Percentiles rank a stretch among this genome's conserved stretches.
phyloP scores from a whole-genome alignment of 345 rosid genomes.

The Populus ilicifolia region DNA sequence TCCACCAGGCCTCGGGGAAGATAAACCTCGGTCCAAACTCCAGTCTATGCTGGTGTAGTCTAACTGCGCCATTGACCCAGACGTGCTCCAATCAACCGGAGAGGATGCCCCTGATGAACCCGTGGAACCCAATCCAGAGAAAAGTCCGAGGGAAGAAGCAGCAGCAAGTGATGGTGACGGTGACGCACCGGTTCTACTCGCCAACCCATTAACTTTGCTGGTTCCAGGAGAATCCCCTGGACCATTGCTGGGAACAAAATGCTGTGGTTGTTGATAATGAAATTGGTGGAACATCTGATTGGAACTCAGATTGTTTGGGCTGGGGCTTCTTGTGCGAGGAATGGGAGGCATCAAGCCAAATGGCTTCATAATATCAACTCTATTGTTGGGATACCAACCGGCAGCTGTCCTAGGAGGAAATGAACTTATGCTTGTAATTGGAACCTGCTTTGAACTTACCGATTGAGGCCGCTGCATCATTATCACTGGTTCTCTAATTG shows the following conservation, averaged over 20 bases:
- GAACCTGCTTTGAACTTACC: conserved; percentile 43
- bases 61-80: conserved; percentile 47
- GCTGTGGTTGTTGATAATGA: conserved; percentile 54
- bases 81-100: conserved; percentile 69
- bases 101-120: conserved; percentile 58
- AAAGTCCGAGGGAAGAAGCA: conserved; percentile 76
- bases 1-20: conserved; percentile 39
- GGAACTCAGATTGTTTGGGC: conserved; percentile 37
- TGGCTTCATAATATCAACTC: conserved; percentile 50
- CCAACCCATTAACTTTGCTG: conserved; percentile 45
- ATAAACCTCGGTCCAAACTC: conserved; percentile 59
- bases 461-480: conserved; percentile 76
- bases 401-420: conserved; percentile 52
- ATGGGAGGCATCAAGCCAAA: conserved; percentile 47
- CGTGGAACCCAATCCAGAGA: conserved; percentile 58
- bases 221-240: conserved; percentile 44
- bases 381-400: conserved; percentile 46
- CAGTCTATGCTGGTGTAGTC: conserved; percentile 77
- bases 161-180: conserved; percentile 61
- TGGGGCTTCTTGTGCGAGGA: conserved; percentile 41
- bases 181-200: conserved; percentile 43
- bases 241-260: conserved; percentile 36
- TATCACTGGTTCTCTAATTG: conserved; percentile 54
- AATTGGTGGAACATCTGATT: conserved; percentile 56
- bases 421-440: conserved; percentile 41